Evolutionary conservation across 2,329 filamentous ascomycete species (phyloP).

Genomic region (Xylariaceae sp.): DNA sequence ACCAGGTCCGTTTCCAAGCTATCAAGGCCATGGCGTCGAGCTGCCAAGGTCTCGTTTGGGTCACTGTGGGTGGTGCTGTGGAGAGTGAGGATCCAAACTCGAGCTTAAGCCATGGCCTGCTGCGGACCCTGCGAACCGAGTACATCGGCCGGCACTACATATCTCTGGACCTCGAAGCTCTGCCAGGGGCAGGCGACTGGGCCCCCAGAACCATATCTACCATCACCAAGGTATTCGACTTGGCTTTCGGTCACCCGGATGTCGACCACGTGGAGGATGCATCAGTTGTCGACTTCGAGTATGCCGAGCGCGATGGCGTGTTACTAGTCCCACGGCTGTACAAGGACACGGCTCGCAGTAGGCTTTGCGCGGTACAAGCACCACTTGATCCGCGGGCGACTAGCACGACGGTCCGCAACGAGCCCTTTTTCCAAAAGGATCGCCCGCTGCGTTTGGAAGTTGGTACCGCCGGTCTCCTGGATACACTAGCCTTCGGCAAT

Average conservation of each 20-base stretch:
- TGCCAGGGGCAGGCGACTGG: too few species aligned
- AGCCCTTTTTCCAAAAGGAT: neutral
- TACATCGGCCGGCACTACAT: conserved; percentile 21
- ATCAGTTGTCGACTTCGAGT: conserved; percentile 12
- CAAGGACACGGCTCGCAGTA: conserved; percentile 4
- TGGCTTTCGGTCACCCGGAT: too few species aligned
- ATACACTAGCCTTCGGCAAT: neutral
- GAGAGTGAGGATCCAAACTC: conserved; percentile 19
- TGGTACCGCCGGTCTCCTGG: neutral
- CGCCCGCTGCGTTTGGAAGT: neutral
- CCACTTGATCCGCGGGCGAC: too few species aligned
- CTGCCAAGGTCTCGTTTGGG: conserved; percentile 16
- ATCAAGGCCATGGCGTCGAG: conserved; percentile 9
- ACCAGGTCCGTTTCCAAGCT: conserved; percentile 1
- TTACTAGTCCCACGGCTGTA: conserved; percentile 7
- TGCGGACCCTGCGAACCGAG: conserved; percentile 30
- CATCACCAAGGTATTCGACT: too few species aligned
- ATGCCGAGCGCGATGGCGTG: conserved; percentile 12
- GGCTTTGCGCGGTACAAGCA: too few species aligned
- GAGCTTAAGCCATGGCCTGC: conserved; percentile 23
- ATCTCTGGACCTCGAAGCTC: conserved; percentile 29
- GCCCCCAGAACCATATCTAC: too few species aligned
- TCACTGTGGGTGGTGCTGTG: conserved; percentile 14
- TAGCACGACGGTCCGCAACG: too few species aligned
- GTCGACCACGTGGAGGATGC: neutral